These are phyloP conservation scores for Chlamydomonas applanata DNA, from an alignment of 139 green algal species.

Conservation along the genomic window DNA sequence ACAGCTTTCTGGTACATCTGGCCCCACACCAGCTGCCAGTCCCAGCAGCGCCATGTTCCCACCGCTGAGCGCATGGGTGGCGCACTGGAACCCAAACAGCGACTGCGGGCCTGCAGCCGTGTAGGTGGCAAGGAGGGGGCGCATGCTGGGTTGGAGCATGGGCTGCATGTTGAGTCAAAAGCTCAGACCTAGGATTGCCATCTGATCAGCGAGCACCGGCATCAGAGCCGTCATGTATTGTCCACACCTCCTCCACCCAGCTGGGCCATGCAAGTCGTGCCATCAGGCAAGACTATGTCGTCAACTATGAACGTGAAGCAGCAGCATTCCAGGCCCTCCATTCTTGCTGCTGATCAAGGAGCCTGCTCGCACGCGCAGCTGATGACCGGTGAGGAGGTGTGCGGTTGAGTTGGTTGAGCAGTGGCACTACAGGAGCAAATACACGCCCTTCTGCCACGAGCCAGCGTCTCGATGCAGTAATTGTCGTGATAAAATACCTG, in stretches of 20 bases:
- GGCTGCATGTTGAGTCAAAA: too few species aligned
- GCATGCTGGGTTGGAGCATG: neutral
- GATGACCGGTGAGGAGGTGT: too few species aligned
- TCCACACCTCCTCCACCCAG: conserved; percentile 51
- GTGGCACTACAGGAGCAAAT: too few species aligned
- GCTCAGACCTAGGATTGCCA: too few species aligned
- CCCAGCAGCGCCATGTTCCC: conserved; percentile 15
- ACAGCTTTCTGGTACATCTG: conserved; percentile 32
- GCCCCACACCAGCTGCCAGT: conserved; percentile 46
- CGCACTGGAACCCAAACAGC: conserved; percentile 59
- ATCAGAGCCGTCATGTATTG: neutral
- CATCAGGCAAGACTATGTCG: conserved; percentile 59
- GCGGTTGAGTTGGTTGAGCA: too few species aligned
- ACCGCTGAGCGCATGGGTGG: neutral
- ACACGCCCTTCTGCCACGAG: too few species aligned
- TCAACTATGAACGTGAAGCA: conserved; percentile 65
- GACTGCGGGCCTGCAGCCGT: conserved; percentile 50
- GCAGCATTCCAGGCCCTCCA: neutral
- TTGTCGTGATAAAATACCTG: too few species aligned
- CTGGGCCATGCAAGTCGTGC: conserved; percentile 49
- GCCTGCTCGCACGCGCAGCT: too few species aligned
- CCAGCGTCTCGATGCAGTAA: too few species aligned
- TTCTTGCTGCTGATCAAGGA: too few species aligned
- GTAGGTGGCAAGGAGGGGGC: neutral
- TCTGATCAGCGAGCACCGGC: too few species aligned